Evolutionary conservation across 345 rosid genomes (phyloP).

Genomic region (Salix caprea): DNA sequence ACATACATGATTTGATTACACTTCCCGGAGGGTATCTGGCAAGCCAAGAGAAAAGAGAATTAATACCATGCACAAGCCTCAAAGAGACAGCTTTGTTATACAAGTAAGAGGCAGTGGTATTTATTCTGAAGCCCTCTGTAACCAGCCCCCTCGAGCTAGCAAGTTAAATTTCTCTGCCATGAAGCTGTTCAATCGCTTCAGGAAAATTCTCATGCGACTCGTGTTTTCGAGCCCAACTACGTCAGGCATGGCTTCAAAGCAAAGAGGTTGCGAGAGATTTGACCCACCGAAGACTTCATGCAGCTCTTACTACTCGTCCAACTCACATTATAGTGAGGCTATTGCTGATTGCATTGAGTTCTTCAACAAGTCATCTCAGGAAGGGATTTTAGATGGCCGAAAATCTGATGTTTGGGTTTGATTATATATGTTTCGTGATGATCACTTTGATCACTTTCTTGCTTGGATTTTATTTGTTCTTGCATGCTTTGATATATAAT

Average conservation of each 20-base stretch:
- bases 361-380: constrained; percentile 75
- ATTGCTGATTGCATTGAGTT: constrained; percentile 96
- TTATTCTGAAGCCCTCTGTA: background rate
- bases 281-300: constrained; percentile 87
- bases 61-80: constrained; percentile 28
- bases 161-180: constrained; percentile 44
- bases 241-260: constrained; percentile 16
- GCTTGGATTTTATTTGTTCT: background rate
- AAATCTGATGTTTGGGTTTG: constrained; percentile 46
- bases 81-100: constrained; percentile 42
- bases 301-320: constrained; percentile 83
- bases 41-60: constrained; percentile 16
- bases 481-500: background rate
- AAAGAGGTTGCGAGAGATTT: constrained; percentile 36
- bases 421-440: background rate
- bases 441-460: background rate
- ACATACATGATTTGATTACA: constrained; percentile 49
- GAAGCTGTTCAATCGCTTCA: constrained; percentile 65
- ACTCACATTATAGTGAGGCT: constrained; percentile 72
- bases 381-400: constrained; percentile 35
- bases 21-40: constrained; percentile 41
- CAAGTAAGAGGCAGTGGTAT: constrained; percentile 29
- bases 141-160: background rate
- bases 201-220: constrained; percentile 63
- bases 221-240: constrained; percentile 25